Evolutionary conservation across 2,329 filamentous ascomycete species (phyloP), one percentile per base, ranked within the genome.

Genomic region (Beauveria australis): DNA sequence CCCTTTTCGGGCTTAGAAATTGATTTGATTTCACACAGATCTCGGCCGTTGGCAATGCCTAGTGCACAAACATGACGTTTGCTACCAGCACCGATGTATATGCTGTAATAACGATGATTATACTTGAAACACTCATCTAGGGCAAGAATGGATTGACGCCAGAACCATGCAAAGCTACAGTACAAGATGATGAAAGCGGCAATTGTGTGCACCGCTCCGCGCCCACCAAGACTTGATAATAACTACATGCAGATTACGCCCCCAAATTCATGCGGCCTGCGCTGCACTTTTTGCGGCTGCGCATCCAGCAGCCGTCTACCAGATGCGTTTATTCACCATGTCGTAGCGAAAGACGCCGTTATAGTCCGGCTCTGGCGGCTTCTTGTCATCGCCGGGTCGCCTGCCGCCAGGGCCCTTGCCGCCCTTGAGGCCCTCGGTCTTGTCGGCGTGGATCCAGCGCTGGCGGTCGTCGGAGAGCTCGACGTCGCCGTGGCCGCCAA

Each of bases 251-350:
- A 41, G 30, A 49, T n/a, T n/a, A 33, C 12, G 3, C 18, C 24
- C 3, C 5, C 30, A 7, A 16, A 6, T 22, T 26, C 12, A 19
- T 22, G 24, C 9, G 19, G 40, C 3, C 3, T 9, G 24, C 19
- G 22, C 40, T 16, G 33, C 33, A 16, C 46, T 52, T 18, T 12
- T 37, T 24, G 30, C 28, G 3, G 30, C 30, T 12, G 46, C 46
- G 5, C 22, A 18, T 16, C 12, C 4, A 26, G 14, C 9, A 40
- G 7, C 14, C 14, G 3, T 10, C 26, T 19, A 97, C 94, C 94
- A 99, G 67, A 99, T 99, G 71, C 94, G 83, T 81, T 97, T 97
- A 0, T 91, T 91, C 67, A 92, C 88, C 94, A 97, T 97, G 71
- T 92, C 91, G 76, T 97, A 99, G 67, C 94, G 81, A 81, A 85